A percentile compares a stretch with the other conserved stretches of the same genome.
phyloP scores from a whole-genome alignment of 805 yeast genomes.

The Yarrowia hollandica region DNA sequence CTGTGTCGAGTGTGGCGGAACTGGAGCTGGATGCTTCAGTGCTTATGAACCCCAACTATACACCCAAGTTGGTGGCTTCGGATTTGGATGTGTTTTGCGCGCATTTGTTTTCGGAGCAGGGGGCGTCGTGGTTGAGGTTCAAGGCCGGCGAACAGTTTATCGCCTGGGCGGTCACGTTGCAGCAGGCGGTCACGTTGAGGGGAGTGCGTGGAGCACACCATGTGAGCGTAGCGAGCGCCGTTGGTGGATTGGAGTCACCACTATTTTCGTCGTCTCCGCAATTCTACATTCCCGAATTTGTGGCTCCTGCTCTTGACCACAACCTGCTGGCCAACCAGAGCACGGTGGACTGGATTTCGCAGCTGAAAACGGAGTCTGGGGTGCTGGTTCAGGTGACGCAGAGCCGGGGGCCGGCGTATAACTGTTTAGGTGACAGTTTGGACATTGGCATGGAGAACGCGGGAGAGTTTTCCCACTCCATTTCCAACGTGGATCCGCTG shows the following conservation, averaged over 20 bases:
- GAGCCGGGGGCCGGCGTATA: constrained; percentile 3
- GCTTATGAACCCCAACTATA: constrained; percentile 35
- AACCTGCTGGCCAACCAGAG: constrained; percentile 22
- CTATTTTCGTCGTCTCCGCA: too few species aligned
- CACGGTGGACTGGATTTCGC: constrained; percentile 23
- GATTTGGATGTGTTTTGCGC: constrained; percentile 33
- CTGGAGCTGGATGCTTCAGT: constrained; percentile 37
- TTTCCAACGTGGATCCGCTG: constrained; percentile 35
- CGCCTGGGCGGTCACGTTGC: constrained; percentile 32
- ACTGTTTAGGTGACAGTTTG: neutral
- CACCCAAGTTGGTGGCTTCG: constrained; percentile 32
- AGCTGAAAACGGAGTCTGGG: constrained; percentile 14
- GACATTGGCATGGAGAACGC: too few species aligned
- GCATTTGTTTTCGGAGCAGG: constrained; percentile 36
- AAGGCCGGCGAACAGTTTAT: constrained; percentile 35
- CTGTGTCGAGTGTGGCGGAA: constrained; percentile 1
- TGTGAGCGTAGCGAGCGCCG: too few species aligned
- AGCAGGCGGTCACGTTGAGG: constrained; percentile 6
- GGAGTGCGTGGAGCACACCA: neutral
- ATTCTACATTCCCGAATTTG: constrained; percentile 8
- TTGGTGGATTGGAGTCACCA: too few species aligned
- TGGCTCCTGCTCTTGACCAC: neutral
- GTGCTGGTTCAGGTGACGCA: constrained; percentile 17
- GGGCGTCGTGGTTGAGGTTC: constrained; percentile 37
- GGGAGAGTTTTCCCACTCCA: constrained; percentile 33